Evolutionary conservation across 164 flowering plant species (phyloP), one percentile per base, ranked within the genome.

Genomic region (Saururus chinensis): DNA sequence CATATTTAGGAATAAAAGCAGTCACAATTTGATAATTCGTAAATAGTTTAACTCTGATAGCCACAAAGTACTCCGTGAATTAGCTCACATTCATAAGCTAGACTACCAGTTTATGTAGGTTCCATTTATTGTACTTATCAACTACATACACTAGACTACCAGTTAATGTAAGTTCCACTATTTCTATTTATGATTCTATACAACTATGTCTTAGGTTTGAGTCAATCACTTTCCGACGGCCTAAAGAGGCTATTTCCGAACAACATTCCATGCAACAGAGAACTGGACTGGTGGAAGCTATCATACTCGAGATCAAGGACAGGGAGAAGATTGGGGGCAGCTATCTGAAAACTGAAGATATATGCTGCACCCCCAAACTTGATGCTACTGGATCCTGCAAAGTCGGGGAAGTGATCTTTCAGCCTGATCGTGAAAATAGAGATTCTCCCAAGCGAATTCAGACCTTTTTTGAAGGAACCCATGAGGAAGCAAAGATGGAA

Each of bases 261-360:
- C 75, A 72, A 56, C 71, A 77, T 62, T 71, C 37, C 4, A 84
- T 82, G 86, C 85, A 85, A 66, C 75, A 61, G 68, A 81, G 67
- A 54, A 79, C 90, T 58, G 92, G 97, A 9, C 59, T 83, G 64
- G 79, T 90, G 62, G 90, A 90, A 71, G 92, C 95, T 45, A 81
- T 87, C 24, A 70, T 90, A 54, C 73, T 90, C 65, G 97, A 90
- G 74, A 77, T 84, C 42, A 82, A 74, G 70, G 92, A 90, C 63
- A 75, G 89, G 64, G 87, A 80, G 25, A 83, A 72, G 70, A 81
- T 87, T 60, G 92, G 97, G 25, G 92, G 86, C 25, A 73, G 81
- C 40, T 80, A 63, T 64, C 26, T 76, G 23, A 77, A 78, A 57
- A 67, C 81, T 23, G 71, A 79, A 64, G 60, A 64, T 14, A 62